phyloP scores from a whole-genome alignment of 1,139 yeast species.

The Protomyces pachydermus region DNA sequence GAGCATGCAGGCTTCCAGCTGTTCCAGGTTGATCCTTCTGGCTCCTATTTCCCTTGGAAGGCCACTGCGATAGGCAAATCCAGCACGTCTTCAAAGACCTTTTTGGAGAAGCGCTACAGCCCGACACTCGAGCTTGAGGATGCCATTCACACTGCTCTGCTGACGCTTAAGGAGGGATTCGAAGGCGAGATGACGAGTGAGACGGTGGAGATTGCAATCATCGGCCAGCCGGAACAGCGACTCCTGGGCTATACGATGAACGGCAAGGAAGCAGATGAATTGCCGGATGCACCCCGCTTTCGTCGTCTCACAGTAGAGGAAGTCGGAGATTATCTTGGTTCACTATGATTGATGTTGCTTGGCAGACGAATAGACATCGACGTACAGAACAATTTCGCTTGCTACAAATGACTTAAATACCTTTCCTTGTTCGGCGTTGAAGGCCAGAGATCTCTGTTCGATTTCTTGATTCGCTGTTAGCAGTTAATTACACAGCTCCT shows the following conservation, averaged over 20 bases:
- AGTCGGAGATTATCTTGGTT: conserved; percentile 75
- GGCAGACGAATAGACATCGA: too few species aligned
- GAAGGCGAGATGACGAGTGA: conserved; percentile 98
- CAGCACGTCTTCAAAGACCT: conserved; percentile 88
- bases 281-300: conserved; percentile 79
- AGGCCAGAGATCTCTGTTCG: too few species aligned
- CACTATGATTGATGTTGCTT: background rate
- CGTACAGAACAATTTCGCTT: too few species aligned
- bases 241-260: conserved; percentile 17
- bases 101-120: conserved; percentile 96
- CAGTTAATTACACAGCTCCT: too few species aligned
- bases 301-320: conserved; percentile 80
- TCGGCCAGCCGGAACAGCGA: conserved; percentile 36
- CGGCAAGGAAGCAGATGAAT: conserved; percentile 53
- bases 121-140: conserved; percentile 95
- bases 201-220: conserved; percentile 85
- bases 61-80: conserved; percentile 99
- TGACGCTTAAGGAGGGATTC: conserved; percentile 91
- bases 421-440: too few species aligned
- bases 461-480: too few species aligned
- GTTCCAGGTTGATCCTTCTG: conserved; percentile 97
- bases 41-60: conserved; percentile 99
- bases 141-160: conserved; percentile 91
- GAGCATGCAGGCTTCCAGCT: conserved; percentile 58
- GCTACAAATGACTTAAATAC: too few species aligned